Percentiles rank a stretch among this genome's conserved stretches.
phyloP scores from a whole-genome alignment of 1,139 yeast genomes.

The Diutina sp. region DNA sequence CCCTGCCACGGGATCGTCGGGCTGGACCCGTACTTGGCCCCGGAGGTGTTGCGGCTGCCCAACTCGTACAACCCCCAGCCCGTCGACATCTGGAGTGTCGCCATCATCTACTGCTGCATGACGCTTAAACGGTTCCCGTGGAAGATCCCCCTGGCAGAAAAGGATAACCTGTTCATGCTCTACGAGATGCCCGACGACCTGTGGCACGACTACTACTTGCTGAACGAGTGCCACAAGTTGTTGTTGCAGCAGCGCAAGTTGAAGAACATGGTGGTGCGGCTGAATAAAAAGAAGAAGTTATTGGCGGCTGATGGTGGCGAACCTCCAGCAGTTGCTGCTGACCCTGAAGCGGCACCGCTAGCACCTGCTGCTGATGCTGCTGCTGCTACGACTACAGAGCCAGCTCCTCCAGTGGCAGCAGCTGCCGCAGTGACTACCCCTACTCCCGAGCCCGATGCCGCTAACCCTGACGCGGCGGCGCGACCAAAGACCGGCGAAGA shows the following conservation, averaged over 20 bases:
- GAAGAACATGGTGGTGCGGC: constrained; percentile 28
- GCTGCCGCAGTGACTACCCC: neutral
- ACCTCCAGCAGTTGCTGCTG: neutral
- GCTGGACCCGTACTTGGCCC: constrained; percentile 95
- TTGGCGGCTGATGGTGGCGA: constrained; percentile 5
- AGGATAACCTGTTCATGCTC: constrained; percentile 67
- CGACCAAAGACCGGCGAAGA: neutral
- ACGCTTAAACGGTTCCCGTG: constrained; percentile 77
- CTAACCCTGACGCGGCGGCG: neutral
- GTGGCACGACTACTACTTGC: constrained; percentile 39
- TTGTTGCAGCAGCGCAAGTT: constrained; percentile 32
- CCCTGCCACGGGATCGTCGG: constrained; percentile 82
- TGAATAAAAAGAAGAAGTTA: constrained; percentile 28
- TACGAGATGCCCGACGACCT: constrained; percentile 43
- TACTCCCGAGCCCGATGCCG: constrained; percentile 2
- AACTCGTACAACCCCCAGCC: constrained; percentile 77
- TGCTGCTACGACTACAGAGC: constrained; percentile 1
- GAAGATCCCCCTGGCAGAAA: constrained; percentile 31
- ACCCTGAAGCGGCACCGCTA: neutral
- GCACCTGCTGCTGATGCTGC: constrained; percentile 5
- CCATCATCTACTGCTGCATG: constrained; percentile 94
- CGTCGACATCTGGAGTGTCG: constrained; percentile 92
- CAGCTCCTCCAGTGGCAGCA: neutral
- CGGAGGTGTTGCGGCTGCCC: constrained; percentile 67
- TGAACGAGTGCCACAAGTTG: constrained; percentile 36